These are phyloP conservation scores for Citeromyces nyonsensis DNA, from an alignment of 805 yeast species.

Conservation along the genomic window DNA sequence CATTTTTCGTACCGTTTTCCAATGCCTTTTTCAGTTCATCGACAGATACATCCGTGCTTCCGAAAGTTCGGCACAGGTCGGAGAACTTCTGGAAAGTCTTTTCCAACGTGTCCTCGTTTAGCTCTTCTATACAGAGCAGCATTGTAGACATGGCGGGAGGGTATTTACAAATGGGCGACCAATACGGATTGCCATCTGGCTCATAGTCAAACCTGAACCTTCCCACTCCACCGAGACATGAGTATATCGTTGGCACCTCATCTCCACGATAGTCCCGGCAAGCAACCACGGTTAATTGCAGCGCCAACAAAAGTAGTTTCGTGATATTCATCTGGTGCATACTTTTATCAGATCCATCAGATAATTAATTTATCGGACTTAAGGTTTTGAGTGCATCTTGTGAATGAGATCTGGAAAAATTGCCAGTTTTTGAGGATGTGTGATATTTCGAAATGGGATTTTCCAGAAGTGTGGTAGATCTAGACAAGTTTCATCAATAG, in stretches of 20 bases:
- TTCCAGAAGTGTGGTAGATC: too few relatives aligned
- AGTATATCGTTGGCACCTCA: slow-evolving; percentile 4
- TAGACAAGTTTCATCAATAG: too few relatives aligned
- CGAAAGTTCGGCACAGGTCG: slow-evolving; percentile 5
- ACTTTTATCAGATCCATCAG: too few relatives aligned
- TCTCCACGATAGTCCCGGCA: too few relatives aligned
- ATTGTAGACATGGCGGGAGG: slow-evolving; percentile 11
- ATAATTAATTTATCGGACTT: too few relatives aligned
- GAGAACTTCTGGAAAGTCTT: slow-evolving; percentile 3
- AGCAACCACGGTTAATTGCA: too few relatives aligned
- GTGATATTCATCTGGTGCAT: too few relatives aligned
- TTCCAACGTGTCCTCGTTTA: slow-evolving; percentile 1
- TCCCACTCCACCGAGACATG: slow-evolving; percentile 8
- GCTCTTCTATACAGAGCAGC: slow-evolving; percentile 9
- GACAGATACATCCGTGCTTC: slow-evolving; percentile 1
- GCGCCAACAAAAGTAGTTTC: too few relatives aligned
- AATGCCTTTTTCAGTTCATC: slow-evolving; percentile 2
- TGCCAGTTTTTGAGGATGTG: too few relatives aligned
- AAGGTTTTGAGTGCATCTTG: too few relatives aligned
- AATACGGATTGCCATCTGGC: slow-evolving; percentile 5
- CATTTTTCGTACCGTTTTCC: slow-evolving; percentile 6
- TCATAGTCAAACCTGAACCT: slow-evolving; percentile 7
- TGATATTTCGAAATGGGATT: too few relatives aligned
- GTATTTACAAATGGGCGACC: slow-evolving; percentile 10
- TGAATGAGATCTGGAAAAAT: too few relatives aligned